Percentiles rank a stretch among this genome's conserved stretches.
These are phyloP conservation scores for Curvularia verruculosa DNA, from an alignment of 2,329 filamentous ascomycete genomes.

Conservation along the genomic window DNA sequence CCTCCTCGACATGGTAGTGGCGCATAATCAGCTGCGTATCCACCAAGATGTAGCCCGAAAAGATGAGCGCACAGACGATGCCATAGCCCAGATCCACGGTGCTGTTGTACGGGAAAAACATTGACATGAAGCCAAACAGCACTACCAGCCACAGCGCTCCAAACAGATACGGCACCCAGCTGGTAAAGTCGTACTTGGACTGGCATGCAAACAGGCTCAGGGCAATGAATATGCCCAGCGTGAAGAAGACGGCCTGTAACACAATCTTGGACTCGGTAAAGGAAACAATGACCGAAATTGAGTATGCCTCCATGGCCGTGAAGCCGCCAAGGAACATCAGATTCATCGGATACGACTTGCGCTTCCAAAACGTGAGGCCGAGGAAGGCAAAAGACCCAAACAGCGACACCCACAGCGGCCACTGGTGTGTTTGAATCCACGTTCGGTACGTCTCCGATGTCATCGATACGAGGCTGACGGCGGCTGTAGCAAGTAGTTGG, in stretches of 20 bases:
- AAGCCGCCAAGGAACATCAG: constrained; percentile 90
- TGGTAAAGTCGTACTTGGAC: constrained; percentile 97
- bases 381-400: constrained; percentile 46
- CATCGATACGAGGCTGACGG: constrained; percentile 84
- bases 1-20: constrained; percentile 96
- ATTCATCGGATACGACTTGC: constrained; percentile 83
- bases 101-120: constrained; percentile 84
- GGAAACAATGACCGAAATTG: constrained; percentile 88
- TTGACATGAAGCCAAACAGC: constrained; percentile 89
- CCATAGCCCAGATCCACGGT: constrained; percentile 87
- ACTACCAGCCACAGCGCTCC: constrained; percentile 88
- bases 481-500: constrained; percentile 84
- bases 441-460: constrained; percentile 76
- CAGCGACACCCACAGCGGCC: constrained; percentile 85
- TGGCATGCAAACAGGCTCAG: constrained; percentile 88
- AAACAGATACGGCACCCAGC: constrained; percentile 95
- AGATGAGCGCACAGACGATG: constrained; percentile 80
- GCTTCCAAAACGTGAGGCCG: constrained; percentile 50
- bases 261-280: constrained; percentile 87
- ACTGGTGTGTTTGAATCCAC: constrained; percentile 86
- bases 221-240: constrained; percentile 68
- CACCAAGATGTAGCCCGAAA: constrained; percentile 92
- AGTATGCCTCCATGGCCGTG: constrained; percentile 91
- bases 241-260: constrained; percentile 87
- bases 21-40: constrained; percentile 96